Percentiles rank a stretch among this genome's conserved stretches.
These are phyloP conservation scores for Incumbomyces delicatus DNA, from an alignment of 2,329 filamentous ascomycete species.

Conservation along the genomic window DNA sequence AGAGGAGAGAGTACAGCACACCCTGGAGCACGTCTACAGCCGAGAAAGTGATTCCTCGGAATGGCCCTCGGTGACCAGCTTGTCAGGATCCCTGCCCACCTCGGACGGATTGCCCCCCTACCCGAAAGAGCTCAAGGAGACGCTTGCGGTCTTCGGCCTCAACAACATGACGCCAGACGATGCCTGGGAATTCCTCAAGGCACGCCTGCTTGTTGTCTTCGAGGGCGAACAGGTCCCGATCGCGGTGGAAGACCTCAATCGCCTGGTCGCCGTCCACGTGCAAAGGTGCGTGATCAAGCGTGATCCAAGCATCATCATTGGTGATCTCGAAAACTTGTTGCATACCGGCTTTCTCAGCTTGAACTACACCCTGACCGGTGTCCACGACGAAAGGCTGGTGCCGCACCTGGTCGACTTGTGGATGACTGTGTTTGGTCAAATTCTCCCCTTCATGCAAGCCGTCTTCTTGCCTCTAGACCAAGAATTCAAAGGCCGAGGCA, in stretches of 20 bases:
- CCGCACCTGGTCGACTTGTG: slow-evolving; percentile 86
- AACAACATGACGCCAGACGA: slow-evolving; percentile 60
- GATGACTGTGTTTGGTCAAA: slow-evolving; percentile 82
- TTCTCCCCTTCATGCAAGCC: slow-evolving; percentile 88
- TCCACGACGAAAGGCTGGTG: slow-evolving; percentile 80
- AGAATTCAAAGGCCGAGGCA: slow-evolving; percentile 78
- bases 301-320: slow-evolving; percentile 49
- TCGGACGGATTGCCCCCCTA: slow-evolving; percentile 15
- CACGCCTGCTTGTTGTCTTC: slow-evolving; percentile 53
- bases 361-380: slow-evolving; percentile 68
- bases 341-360: slow-evolving; percentile 72
- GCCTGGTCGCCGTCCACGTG: slow-evolving; percentile 52
- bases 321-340: slow-evolving; percentile 52
- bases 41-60: slow-evolving; percentile 21
- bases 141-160: slow-evolving; percentile 45
- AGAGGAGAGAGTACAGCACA: slow-evolving; percentile 47
- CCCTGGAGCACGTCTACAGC: slow-evolving; percentile 23
- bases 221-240: slow-evolving; percentile 55
- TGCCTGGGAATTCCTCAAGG: slow-evolving; percentile 57
- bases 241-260: slow-evolving; percentile 57
- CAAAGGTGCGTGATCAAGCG: slow-evolving; percentile 53
- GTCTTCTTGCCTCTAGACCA: slow-evolving; percentile 89
- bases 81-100: slow-evolving; percentile 16
- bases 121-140: slow-evolving; percentile 17
- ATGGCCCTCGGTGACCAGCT: slow-evolving; percentile 18